Evolutionary conservation across 495 filamentous ascomycete species (phyloP).

Genomic region (Neurospora terricola): DNA sequence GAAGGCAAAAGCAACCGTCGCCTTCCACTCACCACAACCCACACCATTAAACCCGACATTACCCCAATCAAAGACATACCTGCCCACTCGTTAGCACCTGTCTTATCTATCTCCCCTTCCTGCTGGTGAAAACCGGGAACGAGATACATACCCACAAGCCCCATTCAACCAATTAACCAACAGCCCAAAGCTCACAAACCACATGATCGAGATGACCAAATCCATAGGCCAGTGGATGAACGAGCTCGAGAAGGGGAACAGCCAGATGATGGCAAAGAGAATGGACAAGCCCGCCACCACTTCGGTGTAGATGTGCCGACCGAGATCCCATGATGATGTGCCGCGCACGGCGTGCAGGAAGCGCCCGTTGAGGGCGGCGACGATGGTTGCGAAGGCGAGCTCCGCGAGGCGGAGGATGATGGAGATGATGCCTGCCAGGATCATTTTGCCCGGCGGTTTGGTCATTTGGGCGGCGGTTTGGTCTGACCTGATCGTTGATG

Average conservation of each 20-base stretch:
- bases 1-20: conserved; percentile 57
- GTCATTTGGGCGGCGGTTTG: too few relatives aligned
- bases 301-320: conserved; percentile 40
- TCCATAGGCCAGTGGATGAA: conserved; percentile 45
- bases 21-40: conserved; percentile 57
- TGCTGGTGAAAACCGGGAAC: background rate
- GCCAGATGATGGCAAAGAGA: conserved; percentile 37
- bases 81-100: conserved; percentile 8
- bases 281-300: conserved; percentile 38
- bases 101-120: background rate
- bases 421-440: conserved; percentile 27
- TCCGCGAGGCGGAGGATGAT: conserved; percentile 38
- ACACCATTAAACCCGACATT: conserved; percentile 78
- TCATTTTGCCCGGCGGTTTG: too few relatives aligned
- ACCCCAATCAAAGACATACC: conserved; percentile 84
- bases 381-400: conserved; percentile 37
- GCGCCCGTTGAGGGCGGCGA: conserved; percentile 36
- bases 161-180: conserved; percentile 42
- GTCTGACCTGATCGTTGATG: background rate
- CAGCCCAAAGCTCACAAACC: conserved; percentile 57
- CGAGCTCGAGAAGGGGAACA: conserved; percentile 33
- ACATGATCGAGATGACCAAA: conserved; percentile 47
- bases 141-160: conserved; percentile 52
- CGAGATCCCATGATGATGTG: conserved; percentile 26
- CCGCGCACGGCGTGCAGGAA: conserved; percentile 28